phyloP scores from a whole-genome alignment of 768 basidiomycete genomes.

The Trametes meyenii region DNA sequence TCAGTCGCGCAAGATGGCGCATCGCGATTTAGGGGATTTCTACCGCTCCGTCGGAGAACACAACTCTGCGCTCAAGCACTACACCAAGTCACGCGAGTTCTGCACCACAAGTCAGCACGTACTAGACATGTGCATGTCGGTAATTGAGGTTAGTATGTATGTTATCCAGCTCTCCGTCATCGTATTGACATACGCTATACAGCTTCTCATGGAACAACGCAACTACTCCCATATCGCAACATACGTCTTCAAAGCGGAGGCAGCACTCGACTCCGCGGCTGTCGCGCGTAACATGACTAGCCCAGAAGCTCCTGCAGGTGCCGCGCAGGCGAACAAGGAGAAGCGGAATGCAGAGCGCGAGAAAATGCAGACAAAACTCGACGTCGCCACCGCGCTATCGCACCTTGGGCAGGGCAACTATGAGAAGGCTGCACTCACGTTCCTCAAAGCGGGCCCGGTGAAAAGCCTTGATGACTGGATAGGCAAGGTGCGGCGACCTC shows the following conservation, averaged over 20 bases:
- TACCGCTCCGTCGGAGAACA: slow-evolving; percentile 76
- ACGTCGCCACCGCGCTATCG: slow-evolving; percentile 79
- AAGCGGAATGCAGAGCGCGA: slow-evolving; percentile 62
- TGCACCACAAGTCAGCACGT: slow-evolving; percentile 90
- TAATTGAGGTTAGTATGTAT: slow-evolving; percentile 62
- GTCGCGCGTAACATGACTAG: slow-evolving; percentile 21
- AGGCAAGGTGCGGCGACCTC: slow-evolving; percentile 51
- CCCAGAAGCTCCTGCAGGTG: slow-evolving; percentile 22
- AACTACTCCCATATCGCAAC: slow-evolving; percentile 87
- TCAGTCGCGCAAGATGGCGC: slow-evolving; percentile 68
- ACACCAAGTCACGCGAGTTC: slow-evolving; percentile 91
- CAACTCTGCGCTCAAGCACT: slow-evolving; percentile 71
- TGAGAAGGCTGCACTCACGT: slow-evolving; percentile 76
- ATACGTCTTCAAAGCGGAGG: slow-evolving; percentile 97
- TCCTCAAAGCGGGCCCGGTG: slow-evolving; percentile 67
- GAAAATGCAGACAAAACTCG: slow-evolving; percentile 74
- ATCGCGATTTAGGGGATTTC: slow-evolving; percentile 85
- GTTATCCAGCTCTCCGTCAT: background rate
- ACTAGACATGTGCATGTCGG: slow-evolving; percentile 89
- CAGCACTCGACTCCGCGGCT: slow-evolving; percentile 69
- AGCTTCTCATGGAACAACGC: slow-evolving; percentile 85
- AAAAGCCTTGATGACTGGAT: slow-evolving; percentile 79
- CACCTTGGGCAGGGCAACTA: slow-evolving; percentile 72
- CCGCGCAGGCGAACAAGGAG: slow-evolving; percentile 42
- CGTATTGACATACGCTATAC: slow-evolving; percentile 5